Evolutionary conservation across 2,329 filamentous ascomycete species (phyloP).

Genomic region (Claviceps sp.): DNA sequence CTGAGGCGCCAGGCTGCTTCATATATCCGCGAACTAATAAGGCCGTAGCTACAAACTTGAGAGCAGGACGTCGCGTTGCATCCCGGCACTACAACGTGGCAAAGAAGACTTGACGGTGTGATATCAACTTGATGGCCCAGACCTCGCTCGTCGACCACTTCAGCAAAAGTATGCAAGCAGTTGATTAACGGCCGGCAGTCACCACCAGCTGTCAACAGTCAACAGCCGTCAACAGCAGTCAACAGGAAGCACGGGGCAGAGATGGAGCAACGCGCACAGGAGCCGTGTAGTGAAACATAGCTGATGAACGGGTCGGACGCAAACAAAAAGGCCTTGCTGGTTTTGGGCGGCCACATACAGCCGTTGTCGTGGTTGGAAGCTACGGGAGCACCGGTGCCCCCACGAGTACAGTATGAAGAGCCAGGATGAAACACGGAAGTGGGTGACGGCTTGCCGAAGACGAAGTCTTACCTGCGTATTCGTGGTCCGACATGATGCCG

Average conservation of each 20-base stretch:
- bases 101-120: neutral
- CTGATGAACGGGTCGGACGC: neutral
- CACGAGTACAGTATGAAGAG: neutral
- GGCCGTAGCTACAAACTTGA: neutral
- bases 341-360: neutral
- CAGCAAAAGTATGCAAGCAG: no score
- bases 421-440: neutral
- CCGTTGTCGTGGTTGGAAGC: neutral
- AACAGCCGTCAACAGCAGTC: neutral
- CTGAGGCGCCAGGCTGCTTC: neutral
- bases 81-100: neutral
- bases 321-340: conserved; percentile 4
- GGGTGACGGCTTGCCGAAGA: neutral
- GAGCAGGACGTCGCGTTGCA: neutral
- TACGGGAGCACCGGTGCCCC: neutral
- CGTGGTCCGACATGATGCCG: conserved; percentile 48
- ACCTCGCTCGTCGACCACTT: neutral
- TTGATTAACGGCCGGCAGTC: no score
- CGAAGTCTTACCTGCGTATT: conserved; percentile 43
- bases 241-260: neutral
- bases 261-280: neutral
- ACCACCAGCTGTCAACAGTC: neutral
- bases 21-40: neutral
- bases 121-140: neutral
- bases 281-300: neutral